A percentile compares a stretch with the other conserved stretches of the same genome.
These are phyloP conservation scores for Colletotrichum sp. DNA, from an alignment of 2,329 filamentous ascomycete species.

Conservation along the genomic window DNA sequence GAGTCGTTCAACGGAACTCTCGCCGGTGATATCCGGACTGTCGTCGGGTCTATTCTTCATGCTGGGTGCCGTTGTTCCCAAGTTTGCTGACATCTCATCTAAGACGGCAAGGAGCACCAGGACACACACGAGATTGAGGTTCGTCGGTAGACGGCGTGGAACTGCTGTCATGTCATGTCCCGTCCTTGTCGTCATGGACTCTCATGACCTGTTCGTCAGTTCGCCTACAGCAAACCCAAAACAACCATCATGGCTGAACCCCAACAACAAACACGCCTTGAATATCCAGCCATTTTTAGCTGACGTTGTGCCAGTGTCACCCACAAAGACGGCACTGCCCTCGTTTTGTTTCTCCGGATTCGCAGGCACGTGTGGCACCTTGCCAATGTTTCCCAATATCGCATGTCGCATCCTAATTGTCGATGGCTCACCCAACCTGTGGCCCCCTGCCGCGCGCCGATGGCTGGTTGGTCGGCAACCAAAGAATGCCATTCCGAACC, in stretches of 20 bases:
- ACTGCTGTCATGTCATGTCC: neutral
- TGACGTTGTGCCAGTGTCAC: neutral
- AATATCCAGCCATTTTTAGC: neutral
- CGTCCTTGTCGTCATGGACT: neutral
- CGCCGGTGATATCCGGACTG: neutral
- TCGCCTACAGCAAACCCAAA: neutral
- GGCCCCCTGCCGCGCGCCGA: neutral
- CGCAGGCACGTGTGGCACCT: neutral
- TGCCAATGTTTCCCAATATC: neutral
- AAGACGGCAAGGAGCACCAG: neutral
- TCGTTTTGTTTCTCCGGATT: neutral
- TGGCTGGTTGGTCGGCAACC: neutral
- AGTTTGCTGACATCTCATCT: neutral
- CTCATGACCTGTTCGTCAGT: neutral
- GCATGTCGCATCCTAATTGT: constrained; percentile 12
- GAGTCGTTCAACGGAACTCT: neutral
- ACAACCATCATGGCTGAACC: neutral
- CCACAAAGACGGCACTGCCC: neutral
- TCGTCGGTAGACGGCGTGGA: neutral
- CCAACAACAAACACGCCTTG: neutral
- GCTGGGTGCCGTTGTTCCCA: neutral
- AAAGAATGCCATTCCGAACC: neutral
- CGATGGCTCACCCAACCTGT: neutral
- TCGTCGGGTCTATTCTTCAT: neutral
- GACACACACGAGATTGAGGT: neutral